phyloP scores from a whole-genome alignment of 2,329 filamentous ascomycete species.

The Venturia nashicola region DNA sequence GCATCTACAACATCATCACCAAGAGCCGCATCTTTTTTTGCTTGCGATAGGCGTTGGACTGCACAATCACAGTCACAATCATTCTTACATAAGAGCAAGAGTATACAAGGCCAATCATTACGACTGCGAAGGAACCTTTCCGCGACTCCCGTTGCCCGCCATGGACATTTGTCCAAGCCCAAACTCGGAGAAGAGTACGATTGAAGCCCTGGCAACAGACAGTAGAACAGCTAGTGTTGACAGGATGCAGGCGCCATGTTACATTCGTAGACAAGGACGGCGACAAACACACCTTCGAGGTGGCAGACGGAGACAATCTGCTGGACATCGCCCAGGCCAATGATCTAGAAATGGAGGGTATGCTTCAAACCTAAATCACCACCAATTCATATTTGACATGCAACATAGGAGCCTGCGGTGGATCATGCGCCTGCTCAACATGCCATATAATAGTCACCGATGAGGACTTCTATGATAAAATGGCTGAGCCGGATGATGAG shows the following conservation, averaged over 20 bases:
- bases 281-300: constrained; percentile 61
- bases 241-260: constrained; percentile 55
- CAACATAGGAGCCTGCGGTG: constrained; percentile 66
- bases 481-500: constrained; percentile 66
- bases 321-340: constrained; percentile 90
- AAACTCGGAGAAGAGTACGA: constrained; percentile 84
- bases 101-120: background rate
- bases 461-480: constrained; percentile 62
- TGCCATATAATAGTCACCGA: constrained; percentile 80
- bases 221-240: background rate
- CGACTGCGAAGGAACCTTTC: constrained; percentile 45
- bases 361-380: constrained; percentile 12
- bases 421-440: constrained; percentile 84
- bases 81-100: constrained; percentile 1
- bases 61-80: constrained; percentile 2
- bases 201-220: background rate
- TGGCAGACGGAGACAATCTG: constrained; percentile 79
- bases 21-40: constrained; percentile 1
- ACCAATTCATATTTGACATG: background rate
- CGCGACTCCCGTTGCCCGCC: constrained; percentile 44
- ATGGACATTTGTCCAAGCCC: constrained; percentile 73
- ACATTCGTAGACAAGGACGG: constrained; percentile 93
- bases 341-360: constrained; percentile 93
- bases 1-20: background rate
- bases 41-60: constrained; percentile 4